phyloP scores from a whole-genome alignment of 257 asterid species.

The Scutellaria galericulata region DNA sequence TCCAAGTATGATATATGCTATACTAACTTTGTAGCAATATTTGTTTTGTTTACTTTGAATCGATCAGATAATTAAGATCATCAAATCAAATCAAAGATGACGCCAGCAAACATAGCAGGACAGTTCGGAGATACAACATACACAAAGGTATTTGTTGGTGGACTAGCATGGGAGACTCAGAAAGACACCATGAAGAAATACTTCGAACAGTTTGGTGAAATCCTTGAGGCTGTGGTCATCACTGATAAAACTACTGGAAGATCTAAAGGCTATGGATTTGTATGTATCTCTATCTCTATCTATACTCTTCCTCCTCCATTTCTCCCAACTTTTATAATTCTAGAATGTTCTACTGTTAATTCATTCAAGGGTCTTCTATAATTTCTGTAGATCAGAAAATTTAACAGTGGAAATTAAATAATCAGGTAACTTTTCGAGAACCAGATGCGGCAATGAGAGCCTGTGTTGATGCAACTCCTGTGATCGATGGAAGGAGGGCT shows the following conservation, averaged over 20 bases:
- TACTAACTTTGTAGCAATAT: too few species aligned
- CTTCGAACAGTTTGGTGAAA: slow-evolving; percentile 96
- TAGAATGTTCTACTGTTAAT: background rate
- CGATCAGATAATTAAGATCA: too few species aligned
- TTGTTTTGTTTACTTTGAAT: too few species aligned
- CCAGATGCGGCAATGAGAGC: slow-evolving; percentile 97
- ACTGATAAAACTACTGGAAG: slow-evolving; percentile 91
- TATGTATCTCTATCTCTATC: slow-evolving; percentile 30
- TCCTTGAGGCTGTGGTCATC: slow-evolving; percentile 94
- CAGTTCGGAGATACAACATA: slow-evolving; percentile 93
- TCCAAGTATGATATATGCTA: background rate
- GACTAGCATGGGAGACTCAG: slow-evolving; percentile 99
- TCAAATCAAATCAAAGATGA: slow-evolving; percentile 41
- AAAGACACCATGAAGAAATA: slow-evolving; percentile 95
- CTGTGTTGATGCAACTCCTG: slow-evolving; percentile 90
- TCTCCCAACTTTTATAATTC: too few species aligned
- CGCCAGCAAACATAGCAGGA: slow-evolving; percentile 54
- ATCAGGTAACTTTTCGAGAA: slow-evolving; percentile 88
- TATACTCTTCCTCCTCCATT: background rate
- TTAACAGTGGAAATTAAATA: background rate
- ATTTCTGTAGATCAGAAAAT: background rate
- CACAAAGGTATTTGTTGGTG: slow-evolving; percentile 95
- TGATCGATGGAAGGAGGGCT: slow-evolving; percentile 97
- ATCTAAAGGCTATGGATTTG: slow-evolving; percentile 99
- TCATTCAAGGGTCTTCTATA: background rate